Base-by-base conservation (phyloP, 148 eudicot species). In the Arctostaphylos glauca region DNA sequence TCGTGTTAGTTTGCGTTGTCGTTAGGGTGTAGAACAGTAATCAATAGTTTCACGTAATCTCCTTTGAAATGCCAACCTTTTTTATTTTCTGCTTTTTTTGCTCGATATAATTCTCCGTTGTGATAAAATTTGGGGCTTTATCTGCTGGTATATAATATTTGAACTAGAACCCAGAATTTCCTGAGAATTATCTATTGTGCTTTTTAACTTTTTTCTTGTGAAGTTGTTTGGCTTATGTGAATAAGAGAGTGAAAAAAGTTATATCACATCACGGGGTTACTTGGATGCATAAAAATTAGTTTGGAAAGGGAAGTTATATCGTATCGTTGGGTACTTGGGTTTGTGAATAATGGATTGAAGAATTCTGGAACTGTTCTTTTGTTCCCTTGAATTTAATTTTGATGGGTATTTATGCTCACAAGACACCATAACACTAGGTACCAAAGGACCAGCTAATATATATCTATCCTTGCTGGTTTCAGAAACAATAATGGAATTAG, bases 241-340 rank as follows among this genome's bases (percentile, higher is more conserved):
- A 60, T 31, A 79, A 9, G 41, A 9, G 67, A 55, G 66, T 25
- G 10, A 41, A 56, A 56, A 16, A 7, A 54, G 7, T 25, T 3
- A 18, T 48, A 9, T 23, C 2, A 14, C 15, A 53, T 77, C 21
- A 49, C 21, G 31, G 13, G 23, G 80, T 4, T 56, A 14, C 15
- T 41, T 44, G 18, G 48, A 9, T 5, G 48, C 7, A 31, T 10
- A 25, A 10, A 66, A 31, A 31, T 31, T 31, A 31, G 12, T 21
- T 66, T 41, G 71, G 56, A 54, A 66, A 66, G 31, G 12, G 18
- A 66, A 12, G 71, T 0, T 66, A 48, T 16, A 38, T 15, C 47
- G 48, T 25, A 43, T 50, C 74, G 6, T 67, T 50, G 23, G 74
- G 82, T 49, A 31, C 38, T 48, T 80, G 38, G 58, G 60, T 79